Evolutionary conservation across 75 land plant species (phyloP).

Genomic region (Larix kaempferi): DNA sequence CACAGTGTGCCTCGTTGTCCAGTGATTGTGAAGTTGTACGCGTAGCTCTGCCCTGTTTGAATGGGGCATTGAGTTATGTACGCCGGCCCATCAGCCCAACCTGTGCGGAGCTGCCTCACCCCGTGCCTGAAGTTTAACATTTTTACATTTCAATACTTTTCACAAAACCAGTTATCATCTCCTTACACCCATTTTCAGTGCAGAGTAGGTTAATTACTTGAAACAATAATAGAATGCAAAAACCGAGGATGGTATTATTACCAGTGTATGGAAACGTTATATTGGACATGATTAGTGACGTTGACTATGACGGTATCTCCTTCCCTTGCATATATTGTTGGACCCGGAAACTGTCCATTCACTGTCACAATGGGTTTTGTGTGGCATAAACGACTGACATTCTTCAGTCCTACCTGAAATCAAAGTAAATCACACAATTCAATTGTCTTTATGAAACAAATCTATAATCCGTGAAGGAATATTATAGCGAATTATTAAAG

Average conservation of each 20-base stretch:
- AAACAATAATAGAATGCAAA: too few species aligned
- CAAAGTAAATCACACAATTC: background rate
- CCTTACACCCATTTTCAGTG: too few species aligned
- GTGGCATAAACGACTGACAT: background rate
- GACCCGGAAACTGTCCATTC: slow-evolving; percentile 22
- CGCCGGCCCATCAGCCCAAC: slow-evolving; percentile 60
- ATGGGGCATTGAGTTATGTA: slow-evolving; percentile 69
- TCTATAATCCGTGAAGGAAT: too few species aligned
- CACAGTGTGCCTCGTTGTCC: slow-evolving; percentile 44
- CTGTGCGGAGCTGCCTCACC: slow-evolving; percentile 34
- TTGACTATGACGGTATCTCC: slow-evolving; percentile 23
- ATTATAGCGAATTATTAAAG: too few species aligned
- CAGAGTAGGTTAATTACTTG: background rate
- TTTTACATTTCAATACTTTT: background rate
- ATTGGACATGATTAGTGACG: slow-evolving; percentile 20
- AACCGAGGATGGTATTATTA: background rate
- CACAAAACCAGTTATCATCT: background rate
- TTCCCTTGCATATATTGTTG: slow-evolving; percentile 17
- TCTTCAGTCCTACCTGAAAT: background rate
- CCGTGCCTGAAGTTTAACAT: slow-evolving; percentile 46
- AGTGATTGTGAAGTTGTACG: slow-evolving; percentile 32
- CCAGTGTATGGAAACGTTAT: slow-evolving; percentile 23
- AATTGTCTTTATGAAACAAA: too few species aligned
- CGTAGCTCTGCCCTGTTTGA: slow-evolving; percentile 25
- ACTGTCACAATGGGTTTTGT: slow-evolving; percentile 17